Evolutionary conservation across 2,329 filamentous ascomycete species (phyloP), one percentile per base, ranked within the genome.

Genomic region (Corniculantispora saksenae): DNA sequence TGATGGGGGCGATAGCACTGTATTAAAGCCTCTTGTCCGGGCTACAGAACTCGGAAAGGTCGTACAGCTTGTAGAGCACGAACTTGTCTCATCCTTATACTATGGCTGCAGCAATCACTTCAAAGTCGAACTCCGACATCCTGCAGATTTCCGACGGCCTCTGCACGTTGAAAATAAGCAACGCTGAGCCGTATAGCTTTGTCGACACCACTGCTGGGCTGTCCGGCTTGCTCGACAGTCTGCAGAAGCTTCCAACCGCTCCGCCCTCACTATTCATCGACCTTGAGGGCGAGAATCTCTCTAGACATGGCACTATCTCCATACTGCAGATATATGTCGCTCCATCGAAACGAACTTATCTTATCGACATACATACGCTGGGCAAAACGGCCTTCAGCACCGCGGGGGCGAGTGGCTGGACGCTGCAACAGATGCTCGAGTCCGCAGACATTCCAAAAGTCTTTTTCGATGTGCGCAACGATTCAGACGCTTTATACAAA

Each of bases 391-490:
- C 32, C 10, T 56, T 56, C 32, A 23, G 2, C 2, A 25, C 53
- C 17, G 19, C 13, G 15, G 53, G n/a, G 32, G 17, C 29, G 3
- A 12, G 40, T 19, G 32, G 53, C 53, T 23, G 19, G 3, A 56
- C 9, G 7, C 29, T 43, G 1, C 19, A 40, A 32, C 17, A 19
- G 3, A 12, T 47, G 15, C 29, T 58, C 3, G 55, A 58, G 29
- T 58, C 21, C n/a, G 5, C 8, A 0, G 23, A 6, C 15, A 53
- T 29, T 83, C 19, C 72, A 0, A 88, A 88, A 67, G 81, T 83
- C 35, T 79, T 88, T 66, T 88, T 87, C 69, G 86, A 89, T 66
- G 77, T 89, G 19, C 82, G 85, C 2, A 84, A 83, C 67, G 84
- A 87, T 68, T 84, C 86, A 0, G 82, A 88, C 68, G 84, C 85